Conservation (phyloP, 495 filamentous ascomycete species). For the Pyrenula massariospora region DNA sequence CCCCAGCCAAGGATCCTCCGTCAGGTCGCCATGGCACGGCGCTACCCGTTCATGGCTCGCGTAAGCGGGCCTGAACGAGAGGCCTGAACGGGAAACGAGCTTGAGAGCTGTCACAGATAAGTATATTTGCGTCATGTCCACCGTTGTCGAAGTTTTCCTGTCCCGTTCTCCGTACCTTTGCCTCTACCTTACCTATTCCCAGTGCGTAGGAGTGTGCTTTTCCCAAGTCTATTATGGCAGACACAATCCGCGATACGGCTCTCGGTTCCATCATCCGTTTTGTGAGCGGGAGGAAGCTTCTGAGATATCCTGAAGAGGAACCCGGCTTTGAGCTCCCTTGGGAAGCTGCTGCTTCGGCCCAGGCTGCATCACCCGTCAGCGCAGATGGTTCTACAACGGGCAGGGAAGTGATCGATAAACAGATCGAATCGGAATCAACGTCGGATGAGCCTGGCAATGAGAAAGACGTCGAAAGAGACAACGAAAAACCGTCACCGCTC, state of each 20-base stretch:
- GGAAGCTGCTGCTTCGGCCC: not conserved
- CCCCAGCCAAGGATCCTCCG: not conserved
- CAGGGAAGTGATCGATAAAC: not conserved
- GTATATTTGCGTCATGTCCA: not conserved
- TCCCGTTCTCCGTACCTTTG: too few relatives aligned
- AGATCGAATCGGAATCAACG: not conserved
- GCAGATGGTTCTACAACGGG: too few relatives aligned
- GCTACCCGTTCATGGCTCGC: too few relatives aligned
- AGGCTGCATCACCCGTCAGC: not conserved
- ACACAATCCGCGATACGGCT: slow-evolving; percentile 33
- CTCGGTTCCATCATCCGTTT: slow-evolving; percentile 41
- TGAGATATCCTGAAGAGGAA: slow-evolving; percentile 44
- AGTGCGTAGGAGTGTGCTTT: not conserved
- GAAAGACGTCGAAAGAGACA: not conserved
- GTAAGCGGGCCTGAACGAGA: not conserved
- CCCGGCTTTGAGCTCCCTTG: slow-evolving; percentile 34
- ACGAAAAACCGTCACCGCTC: not conserved
- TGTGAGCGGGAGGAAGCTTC: slow-evolving; percentile 31
- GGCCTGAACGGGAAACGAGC: not conserved
- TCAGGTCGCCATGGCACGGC: too few relatives aligned
- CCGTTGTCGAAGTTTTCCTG: too few relatives aligned
- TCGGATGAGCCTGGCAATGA: not conserved
- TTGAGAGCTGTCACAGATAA: not conserved
- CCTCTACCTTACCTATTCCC: too few relatives aligned
- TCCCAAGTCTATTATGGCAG: not conserved